phyloP scores from a whole-genome alignment of 2,329 filamentous ascomycete genomes.

The Fusarium sp. region DNA sequence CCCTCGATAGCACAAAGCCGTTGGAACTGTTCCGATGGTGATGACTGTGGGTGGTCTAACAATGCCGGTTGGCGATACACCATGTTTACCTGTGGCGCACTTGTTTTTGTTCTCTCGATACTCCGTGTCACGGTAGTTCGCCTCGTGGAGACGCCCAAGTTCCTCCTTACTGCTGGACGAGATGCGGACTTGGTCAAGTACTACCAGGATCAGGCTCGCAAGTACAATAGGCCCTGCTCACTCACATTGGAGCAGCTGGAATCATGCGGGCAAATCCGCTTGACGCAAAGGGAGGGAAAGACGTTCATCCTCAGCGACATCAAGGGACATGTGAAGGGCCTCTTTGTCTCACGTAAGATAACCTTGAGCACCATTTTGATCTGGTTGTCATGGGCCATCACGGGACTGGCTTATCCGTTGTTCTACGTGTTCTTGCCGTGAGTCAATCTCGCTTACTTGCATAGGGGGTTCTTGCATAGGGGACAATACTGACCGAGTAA shows the following conservation, averaged over 20 bases:
- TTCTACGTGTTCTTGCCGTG: slow-evolving; percentile 68
- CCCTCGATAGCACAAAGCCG: background rate
- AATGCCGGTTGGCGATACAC: slow-evolving; percentile 23
- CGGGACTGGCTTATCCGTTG: slow-evolving; percentile 79
- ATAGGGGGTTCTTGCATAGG: background rate
- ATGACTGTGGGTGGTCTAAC: background rate
- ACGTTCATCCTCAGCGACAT: background rate
- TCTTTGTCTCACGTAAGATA: slow-evolving; percentile 19
- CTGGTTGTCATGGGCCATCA: slow-evolving; percentile 55
- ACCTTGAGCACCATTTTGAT: slow-evolving; percentile 16
- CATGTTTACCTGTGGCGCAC: slow-evolving; percentile 26
- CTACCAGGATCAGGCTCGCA: slow-evolving; percentile 7
- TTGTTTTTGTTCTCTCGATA: slow-evolving; percentile 14
- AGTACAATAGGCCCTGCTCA: slow-evolving; percentile 12
- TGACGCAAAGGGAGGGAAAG: slow-evolving; percentile 46
- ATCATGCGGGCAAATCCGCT: slow-evolving; percentile 45
- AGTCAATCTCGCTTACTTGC: background rate
- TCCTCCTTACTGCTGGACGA: background rate
- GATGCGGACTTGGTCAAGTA: slow-evolving; percentile 13
- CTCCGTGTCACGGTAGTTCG: slow-evolving; percentile 15
- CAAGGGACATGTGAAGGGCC: background rate
- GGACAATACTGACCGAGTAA: background rate
- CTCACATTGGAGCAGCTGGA: slow-evolving; percentile 2
- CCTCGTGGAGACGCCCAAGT: slow-evolving; percentile 18
- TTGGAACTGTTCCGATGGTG: background rate